Evolutionary conservation across 352 stramenopile genomes (phyloP), one percentile per base, ranked within the genome.

Genomic region (Peronosclerospora sorghi): DNA sequence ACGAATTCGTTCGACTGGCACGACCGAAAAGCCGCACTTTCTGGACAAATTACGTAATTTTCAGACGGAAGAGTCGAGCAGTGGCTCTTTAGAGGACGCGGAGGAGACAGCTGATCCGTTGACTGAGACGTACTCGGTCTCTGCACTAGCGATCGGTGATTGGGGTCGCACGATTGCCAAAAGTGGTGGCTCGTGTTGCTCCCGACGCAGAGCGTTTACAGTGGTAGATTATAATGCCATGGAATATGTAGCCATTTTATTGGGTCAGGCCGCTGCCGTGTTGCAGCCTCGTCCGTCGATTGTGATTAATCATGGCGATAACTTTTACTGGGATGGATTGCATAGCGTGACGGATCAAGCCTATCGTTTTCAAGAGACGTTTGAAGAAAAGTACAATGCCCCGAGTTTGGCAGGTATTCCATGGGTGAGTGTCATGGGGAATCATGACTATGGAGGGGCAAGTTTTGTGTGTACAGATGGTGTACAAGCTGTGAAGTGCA

Each of bases 391-490:
- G 45, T 88, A 83, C 56, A 56, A 53, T 14, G 56, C 56, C 5
- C 14, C 49, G 0, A 62, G 62, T 13, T 68, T 90, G 27, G n/a
- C 47, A 4, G 67, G 52, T 8, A 81, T 90, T 17, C 77, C 77
- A 13, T 90, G 77, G 80, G 60, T 90, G n/a, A 90, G 83, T 24
- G 74, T 90, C 28, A 68, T 88, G 56, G 80, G 80, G 28, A 93
- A 93, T 54, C 80, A 90, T 48, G 80, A 93, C 56, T 87, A 90
- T 27, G 77, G 80, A 34, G 80, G 80, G 4, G 69, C 73, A 4
- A 85, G 73, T 20, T 93, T 69, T 42, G 63, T 86, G n/a, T 93
- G 80, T 35, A 62, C 68, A 4, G 41, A 52, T n/a, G 64, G 61
- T 8, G 66, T 61, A 7, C 29, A 51, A 13, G 62, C 64, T 1